These are phyloP conservation scores for Prunus dulcis DNA, from an alignment of 306 rosid species.

Conservation along the genomic window DNA sequence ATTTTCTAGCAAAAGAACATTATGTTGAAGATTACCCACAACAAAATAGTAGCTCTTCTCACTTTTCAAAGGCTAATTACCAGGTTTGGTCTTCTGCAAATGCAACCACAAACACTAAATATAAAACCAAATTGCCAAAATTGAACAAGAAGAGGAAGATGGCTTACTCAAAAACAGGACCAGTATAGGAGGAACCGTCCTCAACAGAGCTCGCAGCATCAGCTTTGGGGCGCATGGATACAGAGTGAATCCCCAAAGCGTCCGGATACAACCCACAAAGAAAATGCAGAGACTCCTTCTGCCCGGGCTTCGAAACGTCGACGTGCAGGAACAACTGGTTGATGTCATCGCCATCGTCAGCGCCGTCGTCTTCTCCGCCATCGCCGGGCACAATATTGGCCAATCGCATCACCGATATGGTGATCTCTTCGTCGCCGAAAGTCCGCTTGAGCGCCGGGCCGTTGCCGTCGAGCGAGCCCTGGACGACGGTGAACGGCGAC, in stretches of 20 bases:
- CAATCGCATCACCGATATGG: constrained; percentile 65
- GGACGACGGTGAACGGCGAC: constrained; percentile 57
- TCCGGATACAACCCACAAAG: constrained; percentile 84
- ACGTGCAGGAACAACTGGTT: constrained; percentile 81
- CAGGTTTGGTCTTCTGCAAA: background rate
- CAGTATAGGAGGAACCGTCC: constrained; percentile 45
- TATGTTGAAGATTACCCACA: background rate
- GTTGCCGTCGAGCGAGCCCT: constrained; percentile 66
- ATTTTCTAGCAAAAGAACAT: background rate
- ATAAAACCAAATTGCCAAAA: background rate
- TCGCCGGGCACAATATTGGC: constrained; percentile 29
- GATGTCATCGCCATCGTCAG: constrained; percentile 36
- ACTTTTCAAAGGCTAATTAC: background rate
- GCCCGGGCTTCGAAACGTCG: constrained; percentile 60
- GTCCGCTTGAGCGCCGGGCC: constrained; percentile 69
- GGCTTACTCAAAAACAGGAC: constrained; percentile 74
- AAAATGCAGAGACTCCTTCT: constrained; percentile 57
- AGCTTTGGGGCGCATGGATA: constrained; percentile 66
- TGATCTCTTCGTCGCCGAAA: constrained; percentile 66
- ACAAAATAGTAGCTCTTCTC: background rate
- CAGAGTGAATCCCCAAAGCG: constrained; percentile 87
- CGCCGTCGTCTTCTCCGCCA: constrained; percentile 38
- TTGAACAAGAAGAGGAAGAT: background rate
- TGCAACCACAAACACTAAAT: background rate
- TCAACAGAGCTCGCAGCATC: constrained; percentile 29